Base-by-base conservation (phyloP, 495 filamentous ascomycete species). In the Cercophora samala region DNA sequence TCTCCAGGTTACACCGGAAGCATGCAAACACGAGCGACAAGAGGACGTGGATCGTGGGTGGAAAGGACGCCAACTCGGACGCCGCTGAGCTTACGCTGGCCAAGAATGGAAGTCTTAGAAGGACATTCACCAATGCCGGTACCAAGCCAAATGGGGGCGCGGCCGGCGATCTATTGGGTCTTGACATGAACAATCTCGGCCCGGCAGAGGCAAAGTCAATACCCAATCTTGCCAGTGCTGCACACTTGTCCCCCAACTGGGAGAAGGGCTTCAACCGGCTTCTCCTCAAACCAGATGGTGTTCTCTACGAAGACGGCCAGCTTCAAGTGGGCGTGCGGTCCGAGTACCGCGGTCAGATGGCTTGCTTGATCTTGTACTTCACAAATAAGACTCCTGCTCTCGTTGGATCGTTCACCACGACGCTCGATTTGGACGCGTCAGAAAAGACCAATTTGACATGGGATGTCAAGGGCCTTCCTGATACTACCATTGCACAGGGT, bases 211-310 rank as follows among this genome's bases (percentile, higher is more conserved):
- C 82, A 68, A 86, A 86, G 68, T 81, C 87, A 53, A 74, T 83
- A 2, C 89, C 90, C 3, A 99, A 99, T 75, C 84, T 98, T 62
- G 96, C 96, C 59, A 93, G 91, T 68, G 90, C 93, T 3, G 92
- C 92, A 5, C 95, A 98, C 79, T 81, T 99, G 55, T 94, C 91
- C 51, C 95, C 96, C 4, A 92, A 95, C 55, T 98, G 96, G 96
- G 90, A 97, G 66, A 79, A 88, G 69, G 96, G 96, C 19, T 99
- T 93, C 81, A 92, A 93, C 73, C 85, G 88, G 59, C 83, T 98
- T 3, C 86, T 96, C 58, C 87, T 96, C 69, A 81, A 83, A 18
- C 77, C 88, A 1, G 93, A 97, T 76, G 96, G 95, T 46, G 84
- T 98, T 11, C 85, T 99, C 1, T 98, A 96, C 73, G 93, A 98